These are phyloP conservation scores for Citrus trifoliata DNA, from an alignment of 345 rosid species.

Conservation along the genomic window DNA sequence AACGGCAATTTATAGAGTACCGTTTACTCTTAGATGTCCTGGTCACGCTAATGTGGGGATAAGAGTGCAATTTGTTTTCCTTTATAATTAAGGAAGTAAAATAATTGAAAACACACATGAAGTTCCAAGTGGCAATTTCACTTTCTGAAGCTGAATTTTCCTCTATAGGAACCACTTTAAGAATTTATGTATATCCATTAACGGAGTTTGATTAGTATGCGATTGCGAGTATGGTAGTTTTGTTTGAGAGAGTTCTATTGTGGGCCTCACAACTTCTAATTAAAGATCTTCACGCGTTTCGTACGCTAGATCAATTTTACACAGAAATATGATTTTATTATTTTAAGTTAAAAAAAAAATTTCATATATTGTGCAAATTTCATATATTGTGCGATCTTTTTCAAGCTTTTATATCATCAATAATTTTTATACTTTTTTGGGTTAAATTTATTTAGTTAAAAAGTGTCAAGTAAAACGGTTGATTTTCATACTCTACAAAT, in stretches of 20 bases:
- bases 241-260: too few species aligned
- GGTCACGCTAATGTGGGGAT: not conserved
- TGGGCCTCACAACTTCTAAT: too few species aligned
- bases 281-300: accelerated
- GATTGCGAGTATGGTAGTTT: too few species aligned
- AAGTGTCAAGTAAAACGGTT: too few species aligned
- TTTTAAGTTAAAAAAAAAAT: too few species aligned
- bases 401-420: too few species aligned
- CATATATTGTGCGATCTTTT: too few species aligned
- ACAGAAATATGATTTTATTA: too few species aligned
- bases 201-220: not conserved
- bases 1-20: not conserved
- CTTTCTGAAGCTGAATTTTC: constrained; percentile 26
- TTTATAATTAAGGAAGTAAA: constrained; percentile 27
- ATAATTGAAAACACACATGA: constrained; percentile 17
- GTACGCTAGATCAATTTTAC: accelerated
- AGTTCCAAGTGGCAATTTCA: constrained; percentile 17
- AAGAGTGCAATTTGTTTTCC: constrained; percentile 15
- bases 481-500: too few species aligned
- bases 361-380: too few species aligned
- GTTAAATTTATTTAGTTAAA: too few species aligned
- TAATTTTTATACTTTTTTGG: too few species aligned
- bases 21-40: not conserved
- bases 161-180: constrained; percentile 2
- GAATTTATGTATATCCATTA: constrained; percentile 6